These are phyloP conservation scores for Rhododendron molle DNA, from an alignment of 148 eudicot genomes.

Conservation along the genomic window DNA sequence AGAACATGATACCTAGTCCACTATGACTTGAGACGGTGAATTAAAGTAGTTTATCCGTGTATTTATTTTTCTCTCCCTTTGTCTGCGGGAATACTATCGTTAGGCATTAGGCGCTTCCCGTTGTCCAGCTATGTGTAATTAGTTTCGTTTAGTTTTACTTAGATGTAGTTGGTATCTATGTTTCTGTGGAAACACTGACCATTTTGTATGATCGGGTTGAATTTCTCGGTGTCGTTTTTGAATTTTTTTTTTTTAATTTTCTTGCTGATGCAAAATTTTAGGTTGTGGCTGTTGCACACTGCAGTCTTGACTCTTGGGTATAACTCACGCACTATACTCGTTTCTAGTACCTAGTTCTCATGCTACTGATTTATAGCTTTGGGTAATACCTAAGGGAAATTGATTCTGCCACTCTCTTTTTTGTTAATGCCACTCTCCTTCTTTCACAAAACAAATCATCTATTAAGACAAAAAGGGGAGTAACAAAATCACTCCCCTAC, in stretches of 20 bases:
- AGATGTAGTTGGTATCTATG: neutral
- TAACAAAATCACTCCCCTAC: no score
- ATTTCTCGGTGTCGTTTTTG: neutral
- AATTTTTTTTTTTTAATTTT: neutral
- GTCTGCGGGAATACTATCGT: neutral
- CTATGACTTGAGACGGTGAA: neutral
- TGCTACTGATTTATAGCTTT: neutral
- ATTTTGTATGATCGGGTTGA: neutral
- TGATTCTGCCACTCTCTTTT: no score
- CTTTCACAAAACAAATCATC: no score
- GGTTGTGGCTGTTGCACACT: neutral
- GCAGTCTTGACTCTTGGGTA: neutral
- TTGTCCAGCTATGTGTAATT: neutral
- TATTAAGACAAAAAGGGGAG: no score
- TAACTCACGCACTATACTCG: neutral
- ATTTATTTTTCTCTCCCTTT: neutral
- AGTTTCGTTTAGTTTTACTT: neutral
- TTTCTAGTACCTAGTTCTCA: neutral
- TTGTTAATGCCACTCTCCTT: no score
- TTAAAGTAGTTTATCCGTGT: neutral
- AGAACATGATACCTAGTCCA: conserved; percentile 8
- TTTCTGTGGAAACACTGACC: neutral
- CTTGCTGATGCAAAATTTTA: neutral
- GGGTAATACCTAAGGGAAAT: neutral
- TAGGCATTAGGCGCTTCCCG: neutral